Evolutionary conservation across 192 early-diverging fungal species (phyloP).

Genomic region (Podila verticillata): DNA sequence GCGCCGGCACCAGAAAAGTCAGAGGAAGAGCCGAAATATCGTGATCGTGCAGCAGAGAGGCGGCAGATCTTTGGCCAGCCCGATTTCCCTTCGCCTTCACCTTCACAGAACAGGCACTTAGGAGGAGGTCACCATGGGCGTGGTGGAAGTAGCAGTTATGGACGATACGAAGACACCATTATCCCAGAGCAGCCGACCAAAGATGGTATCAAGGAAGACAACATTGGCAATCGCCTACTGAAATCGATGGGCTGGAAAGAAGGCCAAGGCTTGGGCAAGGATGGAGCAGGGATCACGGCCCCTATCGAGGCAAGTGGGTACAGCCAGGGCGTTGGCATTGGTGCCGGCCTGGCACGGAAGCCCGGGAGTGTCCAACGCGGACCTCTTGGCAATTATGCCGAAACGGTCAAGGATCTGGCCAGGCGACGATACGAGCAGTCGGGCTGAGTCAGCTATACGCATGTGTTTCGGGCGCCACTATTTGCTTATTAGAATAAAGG

Average conservation of each 20-base stretch:
- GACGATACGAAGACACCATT: constrained; percentile 11
- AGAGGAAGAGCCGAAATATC: constrained; percentile 55
- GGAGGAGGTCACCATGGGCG: constrained; percentile 14
- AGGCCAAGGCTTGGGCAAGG: constrained; percentile 67
- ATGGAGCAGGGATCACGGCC: constrained; percentile 56
- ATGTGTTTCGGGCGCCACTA: no score
- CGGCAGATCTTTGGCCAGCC: constrained; percentile 69
- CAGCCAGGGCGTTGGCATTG: constrained; percentile 58
- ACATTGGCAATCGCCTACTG: constrained; percentile 68
- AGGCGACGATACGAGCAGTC: constrained; percentile 46
- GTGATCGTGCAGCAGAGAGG: constrained; percentile 73
- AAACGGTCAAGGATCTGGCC: constrained; percentile 42
- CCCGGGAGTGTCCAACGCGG: constrained; percentile 9
- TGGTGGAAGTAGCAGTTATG: constrained; percentile 3
- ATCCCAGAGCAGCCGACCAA: constrained; percentile 56
- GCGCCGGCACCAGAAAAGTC: background rate
- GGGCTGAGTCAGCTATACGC: background rate
- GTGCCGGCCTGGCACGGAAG: constrained; percentile 31
- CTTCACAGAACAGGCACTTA: constrained; percentile 15
- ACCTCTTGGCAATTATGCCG: constrained; percentile 24
- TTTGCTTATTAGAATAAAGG: background rate
- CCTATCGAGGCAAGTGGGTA: constrained; percentile 60
- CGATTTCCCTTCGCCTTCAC: constrained; percentile 46
- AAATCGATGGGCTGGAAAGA: constrained; percentile 78
- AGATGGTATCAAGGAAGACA: constrained; percentile 63